phyloP scores from a whole-genome alignment of 2,329 filamentous ascomycete species.

The Aspergillaceae sp. region DNA sequence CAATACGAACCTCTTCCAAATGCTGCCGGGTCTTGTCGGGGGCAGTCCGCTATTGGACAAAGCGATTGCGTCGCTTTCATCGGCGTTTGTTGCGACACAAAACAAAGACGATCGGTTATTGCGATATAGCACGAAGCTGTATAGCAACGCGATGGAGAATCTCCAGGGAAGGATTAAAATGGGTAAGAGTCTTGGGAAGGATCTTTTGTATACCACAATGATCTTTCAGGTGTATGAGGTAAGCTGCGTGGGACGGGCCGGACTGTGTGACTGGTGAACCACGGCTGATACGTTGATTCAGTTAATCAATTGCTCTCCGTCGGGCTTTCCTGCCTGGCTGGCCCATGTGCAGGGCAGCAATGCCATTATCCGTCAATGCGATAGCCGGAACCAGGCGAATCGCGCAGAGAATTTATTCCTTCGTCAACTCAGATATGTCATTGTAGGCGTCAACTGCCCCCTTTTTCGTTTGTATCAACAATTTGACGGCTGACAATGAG shows the following conservation, averaged over 20 bases:
- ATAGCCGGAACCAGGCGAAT: constrained; percentile 1
- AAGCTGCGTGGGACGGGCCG: not conserved
- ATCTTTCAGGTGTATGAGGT: constrained; percentile 16
- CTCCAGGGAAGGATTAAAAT: constrained; percentile 9
- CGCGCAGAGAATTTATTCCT: constrained; percentile 10
- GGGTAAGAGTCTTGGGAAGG: constrained; percentile 8
- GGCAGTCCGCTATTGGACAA: constrained; percentile 10
- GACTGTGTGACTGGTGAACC: not conserved
- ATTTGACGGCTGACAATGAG: not conserved
- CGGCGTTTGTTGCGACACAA: constrained; percentile 11
- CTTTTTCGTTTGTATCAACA: too few species aligned
- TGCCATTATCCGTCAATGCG: constrained; percentile 9
- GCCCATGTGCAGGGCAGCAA: constrained; percentile 16
- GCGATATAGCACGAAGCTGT: constrained; percentile 11
- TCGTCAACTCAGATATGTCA: constrained; percentile 15
- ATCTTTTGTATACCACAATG: constrained; percentile 13
- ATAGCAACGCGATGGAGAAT: constrained; percentile 10
- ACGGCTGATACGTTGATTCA: constrained; percentile 3
- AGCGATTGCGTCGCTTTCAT: constrained; percentile 8
- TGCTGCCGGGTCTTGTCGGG: constrained; percentile 7
- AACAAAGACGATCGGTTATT: constrained; percentile 10
- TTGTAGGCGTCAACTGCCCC: constrained; percentile 3
- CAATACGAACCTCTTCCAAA: constrained; percentile 6
- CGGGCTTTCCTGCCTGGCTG: constrained; percentile 15
- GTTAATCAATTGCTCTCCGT: constrained; percentile 14